phyloP scores from a whole-genome alignment of 2,329 filamentous ascomycete genomes.

The Phialophora tarda region DNA sequence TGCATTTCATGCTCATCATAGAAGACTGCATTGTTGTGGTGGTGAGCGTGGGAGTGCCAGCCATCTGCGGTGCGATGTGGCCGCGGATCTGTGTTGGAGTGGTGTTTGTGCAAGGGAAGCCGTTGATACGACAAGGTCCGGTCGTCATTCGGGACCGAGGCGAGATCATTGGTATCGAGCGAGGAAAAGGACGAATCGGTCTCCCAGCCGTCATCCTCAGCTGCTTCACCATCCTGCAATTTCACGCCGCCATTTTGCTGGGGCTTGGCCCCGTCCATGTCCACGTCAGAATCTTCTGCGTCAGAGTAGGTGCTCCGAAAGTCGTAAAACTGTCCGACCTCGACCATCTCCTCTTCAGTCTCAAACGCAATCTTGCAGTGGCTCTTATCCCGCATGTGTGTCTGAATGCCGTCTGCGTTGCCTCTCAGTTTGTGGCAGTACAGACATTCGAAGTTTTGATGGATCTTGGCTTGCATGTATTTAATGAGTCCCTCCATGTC shows the following conservation, averaged over 20 bases:
- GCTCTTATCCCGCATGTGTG: constrained; percentile 95
- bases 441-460: constrained; percentile 80
- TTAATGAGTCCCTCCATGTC: constrained; percentile 80
- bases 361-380: constrained; percentile 97
- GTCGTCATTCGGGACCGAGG: constrained; percentile 75
- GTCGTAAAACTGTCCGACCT: constrained; percentile 96
- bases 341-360: constrained; percentile 85
- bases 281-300: constrained; percentile 64
- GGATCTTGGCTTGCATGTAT: constrained; percentile 79
- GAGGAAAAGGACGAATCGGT: constrained; percentile 91
- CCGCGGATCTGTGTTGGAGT: constrained; percentile 72
- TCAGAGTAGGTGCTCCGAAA: constrained; percentile 96
- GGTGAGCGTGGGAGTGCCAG: constrained; percentile 82
- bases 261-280: constrained; percentile 57
- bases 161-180: constrained; percentile 79
- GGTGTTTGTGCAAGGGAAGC: constrained; percentile 74
- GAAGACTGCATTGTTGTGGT: constrained; percentile 76
- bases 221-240: constrained; percentile 46
- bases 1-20: constrained; percentile 94
- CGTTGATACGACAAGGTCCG: constrained; percentile 74
- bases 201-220: constrained; percentile 86
- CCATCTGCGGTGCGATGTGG: constrained; percentile 76
- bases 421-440: constrained; percentile 84
- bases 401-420: constrained; percentile 80
- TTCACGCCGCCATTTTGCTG: constrained; percentile 67